These are phyloP conservation scores for Termitomyces heimii DNA, from an alignment of 768 basidiomycete genomes.

Conservation along the genomic window DNA sequence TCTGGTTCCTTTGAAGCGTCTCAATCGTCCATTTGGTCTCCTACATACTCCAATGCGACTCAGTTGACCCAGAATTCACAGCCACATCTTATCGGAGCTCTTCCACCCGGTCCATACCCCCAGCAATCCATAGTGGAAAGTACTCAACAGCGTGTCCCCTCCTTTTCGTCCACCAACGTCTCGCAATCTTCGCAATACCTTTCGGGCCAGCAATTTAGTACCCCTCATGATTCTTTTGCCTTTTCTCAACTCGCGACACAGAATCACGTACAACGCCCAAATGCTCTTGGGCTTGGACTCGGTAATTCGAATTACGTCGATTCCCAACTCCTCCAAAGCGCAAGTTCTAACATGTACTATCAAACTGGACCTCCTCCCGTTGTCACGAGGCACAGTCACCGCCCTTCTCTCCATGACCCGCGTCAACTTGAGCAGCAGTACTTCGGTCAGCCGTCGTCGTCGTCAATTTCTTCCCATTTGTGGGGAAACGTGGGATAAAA, in stretches of 20 bases:
- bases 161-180: slow-evolving; percentile 19
- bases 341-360: slow-evolving; percentile 13
- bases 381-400: slow-evolving; percentile 16
- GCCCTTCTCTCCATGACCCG: slow-evolving; percentile 24
- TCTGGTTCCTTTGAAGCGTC: slow-evolving; percentile 20
- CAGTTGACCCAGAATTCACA: slow-evolving; percentile 27
- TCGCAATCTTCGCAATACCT: slow-evolving; percentile 19
- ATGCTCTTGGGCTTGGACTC: slow-evolving; percentile 13
- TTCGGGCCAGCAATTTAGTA: slow-evolving; percentile 15
- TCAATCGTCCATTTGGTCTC: slow-evolving; percentile 32
- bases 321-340: slow-evolving; percentile 5
- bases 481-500: slow-evolving; percentile 29
- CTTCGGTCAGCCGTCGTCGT: slow-evolving; percentile 22
- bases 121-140: slow-evolving; percentile 6
- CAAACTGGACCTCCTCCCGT: slow-evolving; percentile 6
- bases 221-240: slow-evolving; percentile 20
- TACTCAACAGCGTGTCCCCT: slow-evolving; percentile 24
- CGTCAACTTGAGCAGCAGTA: slow-evolving; percentile 19
- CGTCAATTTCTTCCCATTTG: slow-evolving; percentile 18
- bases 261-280: slow-evolving; percentile 18
- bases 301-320: slow-evolving; percentile 13
- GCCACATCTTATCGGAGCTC: slow-evolving; percentile 16
- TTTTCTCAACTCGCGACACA: slow-evolving; percentile 18
- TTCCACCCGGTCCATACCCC: slow-evolving; percentile 12
- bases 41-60: slow-evolving; percentile 22